Conservation (phyloP, 495 filamentous ascomycete genomes). For the Trichoderma gamsii region DNA sequence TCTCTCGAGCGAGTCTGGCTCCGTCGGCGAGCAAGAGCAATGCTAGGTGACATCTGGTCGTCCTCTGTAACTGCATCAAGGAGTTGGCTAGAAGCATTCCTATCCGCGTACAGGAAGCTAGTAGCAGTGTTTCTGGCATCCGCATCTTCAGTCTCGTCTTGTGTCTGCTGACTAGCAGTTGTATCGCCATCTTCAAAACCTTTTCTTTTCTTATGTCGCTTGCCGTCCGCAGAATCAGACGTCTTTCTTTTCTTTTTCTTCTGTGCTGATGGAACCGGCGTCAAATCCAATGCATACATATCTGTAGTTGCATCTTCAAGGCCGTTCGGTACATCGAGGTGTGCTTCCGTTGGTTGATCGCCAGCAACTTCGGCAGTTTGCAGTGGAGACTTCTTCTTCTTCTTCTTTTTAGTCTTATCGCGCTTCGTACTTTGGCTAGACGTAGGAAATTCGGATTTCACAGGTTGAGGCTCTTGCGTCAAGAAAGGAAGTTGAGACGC, state of each 20-base stretch:
- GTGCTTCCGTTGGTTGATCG: background rate
- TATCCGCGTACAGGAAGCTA: background rate
- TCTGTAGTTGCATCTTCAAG: conserved; percentile 3
- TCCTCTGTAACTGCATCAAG: background rate
- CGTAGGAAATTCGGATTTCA: background rate
- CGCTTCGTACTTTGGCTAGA: background rate
- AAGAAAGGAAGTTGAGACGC: background rate
- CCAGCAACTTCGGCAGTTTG: background rate
- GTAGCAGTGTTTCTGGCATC: background rate
- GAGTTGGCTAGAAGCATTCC: background rate
- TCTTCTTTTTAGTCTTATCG: conserved; percentile 13
- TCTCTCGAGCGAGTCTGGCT: conserved; percentile 13
- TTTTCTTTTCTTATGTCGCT: conserved; percentile 22
- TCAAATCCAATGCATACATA: background rate
- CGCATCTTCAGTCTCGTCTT: background rate
- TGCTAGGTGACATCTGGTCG: conserved; percentile 3
- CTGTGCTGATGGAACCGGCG: background rate
- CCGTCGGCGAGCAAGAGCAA: conserved; percentile 13
- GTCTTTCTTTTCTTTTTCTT: conserved; percentile 6
- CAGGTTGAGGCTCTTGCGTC: conserved; percentile 5
- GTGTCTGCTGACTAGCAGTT: background rate
- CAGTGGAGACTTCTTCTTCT: conserved; percentile 5
- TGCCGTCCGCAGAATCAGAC: conserved; percentile 1
- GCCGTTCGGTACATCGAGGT: background rate
- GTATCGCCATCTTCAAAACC: background rate